Conservation (phyloP, 1,284 basidiomycete species). For the Apiotrichum laibachii region DNA sequence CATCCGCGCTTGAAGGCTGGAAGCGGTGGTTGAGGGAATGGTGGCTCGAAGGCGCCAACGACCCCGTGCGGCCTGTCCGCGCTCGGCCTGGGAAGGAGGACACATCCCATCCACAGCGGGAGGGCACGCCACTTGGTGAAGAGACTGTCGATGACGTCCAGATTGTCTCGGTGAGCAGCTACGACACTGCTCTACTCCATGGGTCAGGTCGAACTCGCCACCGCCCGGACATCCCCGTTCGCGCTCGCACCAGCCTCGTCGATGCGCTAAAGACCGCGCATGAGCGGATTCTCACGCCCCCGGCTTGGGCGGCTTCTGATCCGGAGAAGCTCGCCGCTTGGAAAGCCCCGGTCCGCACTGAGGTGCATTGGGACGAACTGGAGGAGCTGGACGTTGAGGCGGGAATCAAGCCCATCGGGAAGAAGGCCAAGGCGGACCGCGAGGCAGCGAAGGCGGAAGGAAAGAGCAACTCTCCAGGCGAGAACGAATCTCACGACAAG, state of each 20-base stretch:
- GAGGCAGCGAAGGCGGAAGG: slow-evolving; percentile 17
- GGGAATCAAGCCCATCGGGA: slow-evolving; percentile 13
- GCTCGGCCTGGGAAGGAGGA: not conserved
- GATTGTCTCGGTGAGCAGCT: slow-evolving; percentile 72
- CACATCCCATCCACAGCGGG: not conserved
- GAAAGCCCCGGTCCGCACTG: slow-evolving; percentile 62
- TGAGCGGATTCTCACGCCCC: slow-evolving; percentile 65
- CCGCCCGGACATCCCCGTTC: slow-evolving; percentile 65
- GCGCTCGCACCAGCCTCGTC: slow-evolving; percentile 58
- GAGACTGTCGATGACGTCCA: slow-evolving; percentile 31
- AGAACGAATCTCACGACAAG: slow-evolving; percentile 28
- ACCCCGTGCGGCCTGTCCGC: not conserved
- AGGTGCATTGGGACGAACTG: slow-evolving; percentile 67
- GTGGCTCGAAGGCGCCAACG: slow-evolving; percentile 47
- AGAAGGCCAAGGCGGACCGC: not conserved
- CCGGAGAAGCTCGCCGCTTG: slow-evolving; percentile 62
- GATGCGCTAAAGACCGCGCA: slow-evolving; percentile 67
- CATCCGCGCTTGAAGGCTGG: slow-evolving; percentile 64
- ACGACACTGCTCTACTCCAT: slow-evolving; percentile 56
- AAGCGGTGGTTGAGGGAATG: slow-evolving; percentile 59
- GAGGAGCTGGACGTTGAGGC: slow-evolving; percentile 37
- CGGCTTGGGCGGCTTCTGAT: slow-evolving; percentile 59
- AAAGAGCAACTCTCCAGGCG: slow-evolving; percentile 27
- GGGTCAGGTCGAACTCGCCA: slow-evolving; percentile 34
- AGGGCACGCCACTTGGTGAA: slow-evolving; percentile 4